Base-by-base conservation (phyloP, 345 rosid genomes). In the Aegle marmelos region DNA sequence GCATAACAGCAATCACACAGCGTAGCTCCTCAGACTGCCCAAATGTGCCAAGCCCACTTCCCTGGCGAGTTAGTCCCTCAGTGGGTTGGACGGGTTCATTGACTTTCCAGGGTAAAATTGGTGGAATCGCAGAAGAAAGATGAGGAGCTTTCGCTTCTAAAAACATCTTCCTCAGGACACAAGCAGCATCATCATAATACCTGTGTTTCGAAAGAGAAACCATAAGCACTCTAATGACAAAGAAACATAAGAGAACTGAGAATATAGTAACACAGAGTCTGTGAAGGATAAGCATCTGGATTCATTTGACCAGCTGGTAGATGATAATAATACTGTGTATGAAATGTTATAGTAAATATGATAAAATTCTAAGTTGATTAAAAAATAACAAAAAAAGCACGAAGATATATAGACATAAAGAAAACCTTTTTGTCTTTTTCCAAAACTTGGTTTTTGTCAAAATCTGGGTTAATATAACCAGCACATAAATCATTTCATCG, bases 91-190 rank as follows among this genome's bases (percentile, higher is more conserved):
- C 88, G 72, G 91, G 90, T 83, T 94, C 98, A 80, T 91, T 94
- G 74, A 87, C 85, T 80, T 97, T 97, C 99, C 99, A 97, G 54
- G 98, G 99, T 78, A 97, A 85, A 68, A 77, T 82, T 64, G 98
- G 98, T n/a, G 99, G 98, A 81, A 97, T 87, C 39, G 86, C 86
- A 14, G 98, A 88, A 67, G 99, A 94, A 72, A 93, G 95, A 79
- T 97, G 99, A 79, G 99, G 99, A 82, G 99, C 98, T 90, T 93
- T 97, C 68, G 97, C 99, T 82, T 97, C 99, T 85, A 97, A 78
- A 82, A 93, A 93, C 96, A 97, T 89, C 89, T 97, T 94, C 85
- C 98, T 86, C 77, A 97, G 74, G 75, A 94, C 97, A 85, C 98
- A 97, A 45, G 99, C 99, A 74, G 97, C 94, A 86, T 97, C 99